Evolutionary conservation across 148 eudicot species (phyloP).

Genomic region (Heliosperma pusillum): DNA sequence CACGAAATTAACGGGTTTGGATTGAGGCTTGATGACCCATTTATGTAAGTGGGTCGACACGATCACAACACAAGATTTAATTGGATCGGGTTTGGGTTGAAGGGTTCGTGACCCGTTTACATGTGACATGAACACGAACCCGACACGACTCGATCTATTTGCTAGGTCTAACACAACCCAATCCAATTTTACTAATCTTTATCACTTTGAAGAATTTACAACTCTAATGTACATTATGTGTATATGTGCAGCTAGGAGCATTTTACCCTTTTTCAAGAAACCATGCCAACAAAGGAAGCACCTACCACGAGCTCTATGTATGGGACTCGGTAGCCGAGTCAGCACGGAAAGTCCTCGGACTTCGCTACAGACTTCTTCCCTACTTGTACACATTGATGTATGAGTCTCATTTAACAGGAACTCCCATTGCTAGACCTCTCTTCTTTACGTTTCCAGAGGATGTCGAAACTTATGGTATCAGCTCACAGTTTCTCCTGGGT

Average conservation of each 20-base stretch:
- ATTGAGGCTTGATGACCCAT: no score
- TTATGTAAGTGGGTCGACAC: no score
- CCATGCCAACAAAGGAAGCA: conserved; percentile 30
- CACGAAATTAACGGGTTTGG: no score
- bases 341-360: conserved; percentile 45
- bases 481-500: conserved; percentile 48
- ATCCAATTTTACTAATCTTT: no score
- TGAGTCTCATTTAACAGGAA: conserved; percentile 44
- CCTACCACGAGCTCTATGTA: conserved; percentile 46
- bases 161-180: no score
- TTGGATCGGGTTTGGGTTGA: no score
- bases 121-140: no score
- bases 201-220: no score
- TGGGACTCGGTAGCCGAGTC: conserved; percentile 50
- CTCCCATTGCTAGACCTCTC: conserved; percentile 54
- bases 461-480: conserved; percentile 33
- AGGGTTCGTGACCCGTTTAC: no score
- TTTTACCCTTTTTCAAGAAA: conserved; percentile 58
- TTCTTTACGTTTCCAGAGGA: conserved; percentile 52
- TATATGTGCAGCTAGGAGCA: conserved; percentile 41
- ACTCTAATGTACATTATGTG: background rate
- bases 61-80: no score
- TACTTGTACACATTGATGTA: conserved; percentile 49
- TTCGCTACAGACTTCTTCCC: conserved; percentile 49
- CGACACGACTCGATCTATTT: no score